Evolutionary conservation across 2,329 filamentous ascomycete genomes (phyloP).

Genomic region (Stenocarpella maydis): DNA sequence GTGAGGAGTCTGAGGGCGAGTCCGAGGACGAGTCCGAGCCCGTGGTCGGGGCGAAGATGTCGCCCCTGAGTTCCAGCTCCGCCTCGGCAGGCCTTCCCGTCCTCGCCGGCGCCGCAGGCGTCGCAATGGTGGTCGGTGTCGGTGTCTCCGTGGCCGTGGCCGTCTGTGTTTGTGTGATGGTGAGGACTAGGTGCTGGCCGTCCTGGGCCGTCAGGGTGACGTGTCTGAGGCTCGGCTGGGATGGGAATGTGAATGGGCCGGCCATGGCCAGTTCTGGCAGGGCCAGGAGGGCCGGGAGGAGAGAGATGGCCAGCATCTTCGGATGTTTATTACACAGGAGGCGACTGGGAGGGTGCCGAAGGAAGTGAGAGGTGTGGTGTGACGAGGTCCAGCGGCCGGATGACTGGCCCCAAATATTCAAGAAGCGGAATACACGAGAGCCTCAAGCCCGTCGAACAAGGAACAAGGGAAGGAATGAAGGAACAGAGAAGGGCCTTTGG

Average conservation of each 20-base stretch:
- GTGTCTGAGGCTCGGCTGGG: slow-evolving; percentile 11
- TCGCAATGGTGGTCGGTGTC: slow-evolving; percentile 1
- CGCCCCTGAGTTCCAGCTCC: slow-evolving; percentile 26
- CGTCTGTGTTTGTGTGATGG: slow-evolving; percentile 18
- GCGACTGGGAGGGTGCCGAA: neutral
- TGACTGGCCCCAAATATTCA: neutral
- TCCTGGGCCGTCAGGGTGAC: slow-evolving; percentile 23
- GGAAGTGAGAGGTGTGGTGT: slow-evolving; percentile 17
- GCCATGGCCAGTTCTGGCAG: slow-evolving; percentile 23
- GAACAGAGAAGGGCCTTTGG: neutral
- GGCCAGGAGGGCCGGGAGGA: slow-evolving; percentile 21
- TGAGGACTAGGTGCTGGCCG: slow-evolving; percentile 14
- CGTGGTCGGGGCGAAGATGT: slow-evolving; percentile 18
- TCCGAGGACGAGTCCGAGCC: neutral
- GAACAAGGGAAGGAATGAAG: neutral
- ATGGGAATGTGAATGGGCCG: slow-evolving; percentile 31
- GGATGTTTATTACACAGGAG: slow-evolving; percentile 18
- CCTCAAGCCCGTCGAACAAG: slow-evolving; percentile 28
- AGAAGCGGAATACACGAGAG: slow-evolving; percentile 11
- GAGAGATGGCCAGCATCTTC: slow-evolving; percentile 34
- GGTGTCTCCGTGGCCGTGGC: neutral
- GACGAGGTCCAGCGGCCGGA: neutral
- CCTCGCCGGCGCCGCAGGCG: neutral
- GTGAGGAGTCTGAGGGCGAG: neutral
- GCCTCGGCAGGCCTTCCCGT: slow-evolving; percentile 15